Evolutionary conservation across 1,284 basidiomycete species (phyloP).

Genomic region (Ceratobasidium sp.): DNA sequence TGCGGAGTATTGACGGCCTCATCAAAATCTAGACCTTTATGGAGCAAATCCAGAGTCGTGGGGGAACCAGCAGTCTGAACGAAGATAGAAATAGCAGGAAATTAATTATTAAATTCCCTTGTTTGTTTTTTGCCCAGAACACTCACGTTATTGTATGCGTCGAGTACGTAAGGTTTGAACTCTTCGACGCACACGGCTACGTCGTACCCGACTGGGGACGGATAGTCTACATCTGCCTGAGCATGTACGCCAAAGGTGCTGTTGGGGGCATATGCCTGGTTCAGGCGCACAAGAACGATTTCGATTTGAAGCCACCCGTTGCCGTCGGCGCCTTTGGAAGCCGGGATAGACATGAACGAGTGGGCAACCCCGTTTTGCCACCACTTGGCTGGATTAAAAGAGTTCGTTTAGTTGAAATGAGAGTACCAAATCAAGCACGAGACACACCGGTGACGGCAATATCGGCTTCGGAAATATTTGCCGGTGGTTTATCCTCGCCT

Average conservation of each 20-base stretch:
- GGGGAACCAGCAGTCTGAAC: constrained; percentile 33
- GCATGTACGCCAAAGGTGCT: constrained; percentile 29
- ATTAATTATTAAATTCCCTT: background rate
- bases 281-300: constrained; percentile 36
- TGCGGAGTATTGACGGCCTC: constrained; percentile 16
- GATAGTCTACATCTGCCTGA: constrained; percentile 18
- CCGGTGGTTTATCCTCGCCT: constrained; percentile 15
- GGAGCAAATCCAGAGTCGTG: constrained; percentile 15
- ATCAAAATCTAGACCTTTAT: constrained; percentile 34
- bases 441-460: constrained; percentile 27
- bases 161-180: constrained; percentile 31
- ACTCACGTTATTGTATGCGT: constrained; percentile 40
- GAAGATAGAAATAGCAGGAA: background rate
- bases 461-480: constrained; percentile 33
- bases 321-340: constrained; percentile 25
- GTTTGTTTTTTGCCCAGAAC: no score
- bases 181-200: constrained; percentile 39
- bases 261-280: constrained; percentile 37
- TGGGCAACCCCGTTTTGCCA: constrained; percentile 43
- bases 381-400: constrained; percentile 27
- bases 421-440: background rate
- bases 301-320: constrained; percentile 41
- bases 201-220: constrained; percentile 36
- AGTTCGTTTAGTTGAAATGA: background rate
- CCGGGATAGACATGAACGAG: constrained; percentile 32